Evolutionary conservation across 2,329 filamentous ascomycete species (phyloP).

Genomic region (Aspergillus transmontanensis): DNA sequence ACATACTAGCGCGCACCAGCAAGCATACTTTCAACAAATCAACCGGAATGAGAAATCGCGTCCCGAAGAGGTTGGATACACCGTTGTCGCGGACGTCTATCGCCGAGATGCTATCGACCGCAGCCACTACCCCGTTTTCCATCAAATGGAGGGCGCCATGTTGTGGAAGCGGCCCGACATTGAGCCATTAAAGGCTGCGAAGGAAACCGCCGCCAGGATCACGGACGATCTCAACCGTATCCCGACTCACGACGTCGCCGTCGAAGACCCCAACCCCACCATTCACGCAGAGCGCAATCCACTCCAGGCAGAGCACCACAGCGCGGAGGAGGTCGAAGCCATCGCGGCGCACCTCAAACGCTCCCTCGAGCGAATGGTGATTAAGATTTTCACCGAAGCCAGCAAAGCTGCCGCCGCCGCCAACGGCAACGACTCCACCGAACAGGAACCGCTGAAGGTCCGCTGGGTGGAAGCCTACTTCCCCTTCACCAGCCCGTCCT

Average conservation of each 20-base stretch:
- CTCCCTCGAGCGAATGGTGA: constrained; percentile 84
- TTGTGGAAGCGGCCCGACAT: constrained; percentile 72
- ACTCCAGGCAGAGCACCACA: constrained; percentile 72
- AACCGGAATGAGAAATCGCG: constrained; percentile 41
- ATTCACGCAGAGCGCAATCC: constrained; percentile 80
- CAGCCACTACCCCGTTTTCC: constrained; percentile 94
- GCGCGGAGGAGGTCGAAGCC: constrained; percentile 75
- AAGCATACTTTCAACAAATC: constrained; percentile 73
- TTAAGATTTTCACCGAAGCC: constrained; percentile 82
- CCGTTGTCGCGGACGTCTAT: constrained; percentile 94
- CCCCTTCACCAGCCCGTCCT: constrained; percentile 92
- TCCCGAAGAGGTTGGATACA: constrained; percentile 67
- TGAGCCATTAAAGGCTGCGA: constrained; percentile 34
- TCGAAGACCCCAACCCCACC: constrained; percentile 81
- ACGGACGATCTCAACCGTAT: constrained; percentile 70
- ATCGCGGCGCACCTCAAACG: constrained; percentile 84
- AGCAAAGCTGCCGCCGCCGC: constrained; percentile 66
- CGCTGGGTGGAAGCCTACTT: constrained; percentile 98
- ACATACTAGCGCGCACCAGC: constrained; percentile 94
- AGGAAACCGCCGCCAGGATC: constrained; percentile 61
- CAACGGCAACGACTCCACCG: constrained; percentile 51
- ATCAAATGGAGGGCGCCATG: constrained; percentile 96
- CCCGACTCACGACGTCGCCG: constrained; percentile 72
- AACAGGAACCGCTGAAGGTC: constrained; percentile 72
- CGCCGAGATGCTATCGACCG: constrained; percentile 91